A percentile compares a stretch with the other conserved stretches of the same genome.
These are phyloP conservation scores for Boletus pseudopeckii DNA, from an alignment of 768 basidiomycete species.

Conservation along the genomic window DNA sequence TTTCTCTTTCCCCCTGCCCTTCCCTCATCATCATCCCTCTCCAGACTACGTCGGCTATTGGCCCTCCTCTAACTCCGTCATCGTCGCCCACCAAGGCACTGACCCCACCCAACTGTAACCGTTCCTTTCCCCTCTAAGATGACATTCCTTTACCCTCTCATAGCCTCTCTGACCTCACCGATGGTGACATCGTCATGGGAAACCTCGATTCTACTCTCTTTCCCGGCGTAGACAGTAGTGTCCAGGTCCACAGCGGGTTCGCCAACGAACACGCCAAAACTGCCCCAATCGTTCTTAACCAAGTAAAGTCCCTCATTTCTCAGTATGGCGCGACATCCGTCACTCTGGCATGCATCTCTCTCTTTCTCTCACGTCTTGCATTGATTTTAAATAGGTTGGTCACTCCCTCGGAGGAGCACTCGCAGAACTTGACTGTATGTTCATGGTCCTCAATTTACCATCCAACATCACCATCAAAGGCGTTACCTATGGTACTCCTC, in stretches of 20 bases:
- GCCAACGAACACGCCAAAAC: conserved; percentile 47
- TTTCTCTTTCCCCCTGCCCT: background rate
- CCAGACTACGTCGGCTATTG: conserved; percentile 58
- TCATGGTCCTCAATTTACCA: conserved; percentile 47
- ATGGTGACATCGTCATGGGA: conserved; percentile 40
- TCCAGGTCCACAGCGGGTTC: conserved; percentile 55
- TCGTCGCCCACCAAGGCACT: conserved; percentile 64
- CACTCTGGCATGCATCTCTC: conserved; percentile 34
- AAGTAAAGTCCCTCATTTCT: conserved; percentile 40
- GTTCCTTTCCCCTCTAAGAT: background rate
- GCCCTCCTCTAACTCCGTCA: conserved; percentile 45
- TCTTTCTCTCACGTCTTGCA: background rate
- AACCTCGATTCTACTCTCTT: conserved; percentile 46
- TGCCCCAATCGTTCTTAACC: conserved; percentile 41
- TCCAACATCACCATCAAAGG: conserved; percentile 31
- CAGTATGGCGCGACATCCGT: conserved; percentile 38
- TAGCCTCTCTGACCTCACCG: conserved; percentile 51
- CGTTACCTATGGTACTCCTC: conserved; percentile 31
- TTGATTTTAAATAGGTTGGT: conserved; percentile 32
- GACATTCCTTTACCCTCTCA: background rate
- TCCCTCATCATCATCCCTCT: background rate
- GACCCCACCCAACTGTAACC: conserved; percentile 52
- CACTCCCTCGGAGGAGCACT: conserved; percentile 54
- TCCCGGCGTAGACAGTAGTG: conserved; percentile 46
- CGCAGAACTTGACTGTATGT: conserved; percentile 49